Conservation (phyloP, 805 yeast species). For the Wickerhamomyces alni region DNA sequence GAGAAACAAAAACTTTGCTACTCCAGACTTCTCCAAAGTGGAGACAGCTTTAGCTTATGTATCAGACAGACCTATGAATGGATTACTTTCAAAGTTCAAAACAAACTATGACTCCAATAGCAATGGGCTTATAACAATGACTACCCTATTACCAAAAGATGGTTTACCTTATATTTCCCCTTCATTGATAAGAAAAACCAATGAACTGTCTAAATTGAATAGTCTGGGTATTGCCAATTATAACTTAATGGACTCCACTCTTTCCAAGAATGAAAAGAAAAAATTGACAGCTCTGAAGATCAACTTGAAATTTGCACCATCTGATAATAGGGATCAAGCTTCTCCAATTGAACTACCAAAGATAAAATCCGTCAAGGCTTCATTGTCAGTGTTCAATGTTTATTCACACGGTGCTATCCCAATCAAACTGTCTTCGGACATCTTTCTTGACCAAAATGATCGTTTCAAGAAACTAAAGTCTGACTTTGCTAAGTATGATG, state of each 20-base stretch:
- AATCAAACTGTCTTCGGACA: conserved; percentile 30
- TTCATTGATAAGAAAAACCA: conserved; percentile 29
- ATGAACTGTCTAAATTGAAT: conserved; percentile 27
- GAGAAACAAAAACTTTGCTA: conserved; percentile 12
- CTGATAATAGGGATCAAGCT: conserved; percentile 21
- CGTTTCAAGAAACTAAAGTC: conserved; percentile 16
- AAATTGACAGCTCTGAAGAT: conserved; percentile 23
- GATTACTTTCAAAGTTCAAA: conserved; percentile 1
- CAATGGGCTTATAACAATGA: conserved; percentile 27
- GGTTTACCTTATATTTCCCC: conserved; percentile 34
- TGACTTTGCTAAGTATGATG: conserved; percentile 15
- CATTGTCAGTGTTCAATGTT: conserved; percentile 28
- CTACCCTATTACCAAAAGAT: conserved; percentile 26
- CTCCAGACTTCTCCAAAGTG: conserved; percentile 16
- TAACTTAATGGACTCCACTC: conserved; percentile 20
- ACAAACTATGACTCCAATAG: conserved; percentile 2
- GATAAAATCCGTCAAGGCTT: conserved; percentile 24
- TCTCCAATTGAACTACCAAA: conserved; percentile 25
- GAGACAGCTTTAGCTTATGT: conserved; percentile 9
- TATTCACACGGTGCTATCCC: conserved; percentile 35
- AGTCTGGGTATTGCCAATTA: conserved; percentile 30
- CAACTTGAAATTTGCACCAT: conserved; percentile 25
- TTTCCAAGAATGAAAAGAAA: conserved; percentile 25
- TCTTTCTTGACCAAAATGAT: conserved; percentile 20
- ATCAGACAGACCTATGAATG: neutral